A percentile compares a stretch with the other conserved stretches of the same genome.
These are phyloP conservation scores for Glaciozyma martinii DNA, from an alignment of 768 basidiomycete species.

Conservation along the genomic window DNA sequence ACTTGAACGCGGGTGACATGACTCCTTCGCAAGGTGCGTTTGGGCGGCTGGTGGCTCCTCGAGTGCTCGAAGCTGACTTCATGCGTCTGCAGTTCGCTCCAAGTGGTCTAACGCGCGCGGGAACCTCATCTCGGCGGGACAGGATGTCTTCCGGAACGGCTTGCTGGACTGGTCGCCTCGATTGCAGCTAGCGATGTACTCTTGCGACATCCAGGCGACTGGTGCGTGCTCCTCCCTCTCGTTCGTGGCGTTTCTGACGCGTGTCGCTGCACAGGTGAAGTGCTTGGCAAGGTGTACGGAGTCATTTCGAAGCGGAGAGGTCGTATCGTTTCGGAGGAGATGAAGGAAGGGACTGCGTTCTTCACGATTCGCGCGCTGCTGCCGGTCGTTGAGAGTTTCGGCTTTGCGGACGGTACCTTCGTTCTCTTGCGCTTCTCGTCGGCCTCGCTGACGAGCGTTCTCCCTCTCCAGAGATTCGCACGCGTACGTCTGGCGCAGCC, in stretches of 20 bases:
- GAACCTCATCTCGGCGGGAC: slow-evolving; percentile 75
- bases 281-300: slow-evolving; percentile 92
- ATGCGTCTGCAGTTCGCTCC: slow-evolving; percentile 55
- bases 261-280: slow-evolving; percentile 59
- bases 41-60: neutral
- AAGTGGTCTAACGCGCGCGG: slow-evolving; percentile 76
- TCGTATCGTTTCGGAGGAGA: slow-evolving; percentile 88
- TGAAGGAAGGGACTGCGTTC: slow-evolving; percentile 95
- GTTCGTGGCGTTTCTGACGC: slow-evolving; percentile 9
- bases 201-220: slow-evolving; percentile 95
- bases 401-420: slow-evolving; percentile 77
- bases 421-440: neutral
- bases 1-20: slow-evolving; percentile 45
- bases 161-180: slow-evolving; percentile 95
- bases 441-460: neutral
- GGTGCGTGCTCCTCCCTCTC: slow-evolving; percentile 50
- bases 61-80: neutral
- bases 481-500: slow-evolving; percentile 90
- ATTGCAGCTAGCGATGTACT: slow-evolving; percentile 95
- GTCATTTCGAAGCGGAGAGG: slow-evolving; percentile 88
- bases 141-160: slow-evolving; percentile 81
- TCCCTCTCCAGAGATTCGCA: slow-evolving; percentile 68
- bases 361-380: slow-evolving; percentile 84
- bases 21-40: slow-evolving; percentile 12
- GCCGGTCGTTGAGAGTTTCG: slow-evolving; percentile 95